Evolutionary conservation across 495 filamentous ascomycete genomes (phyloP).

Genomic region (Podospora appendiculata): DNA sequence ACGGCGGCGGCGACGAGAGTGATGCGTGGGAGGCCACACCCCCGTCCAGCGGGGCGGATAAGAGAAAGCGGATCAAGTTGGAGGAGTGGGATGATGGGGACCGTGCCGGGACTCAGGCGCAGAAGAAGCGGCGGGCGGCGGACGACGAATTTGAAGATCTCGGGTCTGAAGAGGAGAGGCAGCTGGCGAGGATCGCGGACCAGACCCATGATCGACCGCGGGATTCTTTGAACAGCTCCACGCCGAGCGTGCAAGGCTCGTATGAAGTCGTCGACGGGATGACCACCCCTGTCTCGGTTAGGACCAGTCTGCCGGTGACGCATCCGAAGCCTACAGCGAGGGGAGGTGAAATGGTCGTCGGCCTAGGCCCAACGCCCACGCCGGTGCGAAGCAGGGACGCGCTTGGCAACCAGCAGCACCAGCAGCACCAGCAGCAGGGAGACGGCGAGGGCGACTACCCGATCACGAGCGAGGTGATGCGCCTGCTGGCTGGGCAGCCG

Average conservation of each 20-base stretch:
- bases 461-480: conserved; percentile 43
- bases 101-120: no score
- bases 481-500: conserved; percentile 35
- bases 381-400: neutral
- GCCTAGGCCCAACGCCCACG: conserved; percentile 14
- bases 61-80: no score
- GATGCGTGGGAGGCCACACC: no score
- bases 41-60: no score
- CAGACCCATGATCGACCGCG: no score
- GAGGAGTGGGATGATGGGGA: no score
- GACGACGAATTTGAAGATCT: neutral
- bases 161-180: conserved; percentile 11
- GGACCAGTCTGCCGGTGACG: neutral
- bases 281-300: no score
- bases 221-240: no score
- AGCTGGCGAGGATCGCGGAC: neutral
- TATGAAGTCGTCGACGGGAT: no score
- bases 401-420: neutral
- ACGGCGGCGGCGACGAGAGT: no score
- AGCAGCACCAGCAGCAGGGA: neutral
- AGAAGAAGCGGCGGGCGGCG: neutral
- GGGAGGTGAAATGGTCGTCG: conserved; percentile 20
- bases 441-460: conserved; percentile 29
- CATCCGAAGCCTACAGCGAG: neutral
- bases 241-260: no score